phyloP scores from a whole-genome alignment of 208 protist species.

The Leishmania braziliensis region DNA sequence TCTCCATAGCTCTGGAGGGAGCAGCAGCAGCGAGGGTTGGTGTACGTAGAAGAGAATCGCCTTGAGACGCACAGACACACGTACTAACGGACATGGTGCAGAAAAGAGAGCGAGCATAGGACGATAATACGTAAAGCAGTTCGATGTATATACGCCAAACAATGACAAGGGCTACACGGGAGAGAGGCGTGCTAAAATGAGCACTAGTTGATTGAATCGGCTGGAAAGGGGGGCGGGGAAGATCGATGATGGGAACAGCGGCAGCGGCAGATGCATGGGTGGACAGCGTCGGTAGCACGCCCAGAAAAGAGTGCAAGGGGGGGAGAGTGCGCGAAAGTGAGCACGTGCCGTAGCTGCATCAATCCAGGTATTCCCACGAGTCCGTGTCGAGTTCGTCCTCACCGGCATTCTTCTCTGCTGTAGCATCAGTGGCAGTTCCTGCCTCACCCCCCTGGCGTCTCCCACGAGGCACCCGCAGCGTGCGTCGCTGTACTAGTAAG shows the following conservation, averaged over 20 bases:
- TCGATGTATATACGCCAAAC: not conserved
- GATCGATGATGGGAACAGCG: not conserved
- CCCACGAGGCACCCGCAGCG: constrained; percentile 7
- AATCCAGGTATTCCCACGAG: constrained; percentile 40
- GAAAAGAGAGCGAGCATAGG: not conserved
- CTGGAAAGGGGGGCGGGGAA: not conserved
- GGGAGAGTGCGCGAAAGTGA: not conserved
- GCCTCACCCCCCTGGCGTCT: not conserved
- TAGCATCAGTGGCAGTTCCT: not conserved
- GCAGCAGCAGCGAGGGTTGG: not conserved
- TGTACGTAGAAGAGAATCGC: not conserved
- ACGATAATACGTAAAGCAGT: not conserved
- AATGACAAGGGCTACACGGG: no score
- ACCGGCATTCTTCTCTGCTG: not conserved
- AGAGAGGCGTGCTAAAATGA: no score
- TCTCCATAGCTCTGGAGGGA: not conserved
- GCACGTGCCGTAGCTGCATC: not conserved
- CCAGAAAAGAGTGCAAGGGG: not conserved
- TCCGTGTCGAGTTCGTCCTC: constrained; percentile 14
- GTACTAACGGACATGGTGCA: not conserved
- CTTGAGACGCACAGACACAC: not conserved
- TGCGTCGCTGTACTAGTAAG: not conserved
- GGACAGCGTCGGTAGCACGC: not conserved
- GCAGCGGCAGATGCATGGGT: not conserved
- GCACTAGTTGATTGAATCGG: not conserved